Conservation (phyloP, 352 stramenopile species). For the Phytopythium vexans region DNA sequence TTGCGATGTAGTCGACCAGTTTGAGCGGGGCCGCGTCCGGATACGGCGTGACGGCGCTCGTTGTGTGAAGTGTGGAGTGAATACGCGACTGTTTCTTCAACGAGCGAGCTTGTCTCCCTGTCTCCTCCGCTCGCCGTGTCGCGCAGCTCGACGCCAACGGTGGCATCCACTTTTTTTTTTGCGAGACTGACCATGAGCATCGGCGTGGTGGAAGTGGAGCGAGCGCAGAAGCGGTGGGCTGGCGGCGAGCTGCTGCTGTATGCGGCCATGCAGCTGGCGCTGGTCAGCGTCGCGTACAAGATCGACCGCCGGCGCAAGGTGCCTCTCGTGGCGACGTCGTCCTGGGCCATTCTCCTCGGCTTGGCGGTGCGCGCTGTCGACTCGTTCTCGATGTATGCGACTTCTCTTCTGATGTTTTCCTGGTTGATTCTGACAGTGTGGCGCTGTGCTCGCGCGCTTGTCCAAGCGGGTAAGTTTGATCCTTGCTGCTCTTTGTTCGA, state of each 20-base stretch:
- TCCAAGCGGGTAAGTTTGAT: conserved; percentile 15
- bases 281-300: conserved; percentile 56
- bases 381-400: neutral
- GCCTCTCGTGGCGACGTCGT: conserved; percentile 41
- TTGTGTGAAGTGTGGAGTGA: no score
- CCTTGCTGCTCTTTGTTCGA: neutral
- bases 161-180: no score
- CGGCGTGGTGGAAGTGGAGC: neutral
- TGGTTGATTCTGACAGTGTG: conserved; percentile 13
- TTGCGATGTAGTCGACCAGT: no score
- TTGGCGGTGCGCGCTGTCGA: conserved; percentile 22
- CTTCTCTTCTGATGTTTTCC: neutral
- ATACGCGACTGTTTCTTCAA: no score
- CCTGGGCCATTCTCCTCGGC: conserved; percentile 54
- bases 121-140: neutral
- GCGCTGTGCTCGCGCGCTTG: conserved; percentile 21
- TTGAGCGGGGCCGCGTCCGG: no score
- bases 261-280: conserved; percentile 39
- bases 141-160: neutral
- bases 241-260: conserved; percentile 44
- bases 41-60: no score
- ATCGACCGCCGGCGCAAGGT: conserved; percentile 35
- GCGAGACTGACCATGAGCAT: neutral
- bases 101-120: no score
- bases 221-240: conserved; percentile 27